These are phyloP conservation scores for Byssochlamys sp. DNA, from an alignment of 2,329 filamentous ascomycete genomes.

Conservation along the genomic window DNA sequence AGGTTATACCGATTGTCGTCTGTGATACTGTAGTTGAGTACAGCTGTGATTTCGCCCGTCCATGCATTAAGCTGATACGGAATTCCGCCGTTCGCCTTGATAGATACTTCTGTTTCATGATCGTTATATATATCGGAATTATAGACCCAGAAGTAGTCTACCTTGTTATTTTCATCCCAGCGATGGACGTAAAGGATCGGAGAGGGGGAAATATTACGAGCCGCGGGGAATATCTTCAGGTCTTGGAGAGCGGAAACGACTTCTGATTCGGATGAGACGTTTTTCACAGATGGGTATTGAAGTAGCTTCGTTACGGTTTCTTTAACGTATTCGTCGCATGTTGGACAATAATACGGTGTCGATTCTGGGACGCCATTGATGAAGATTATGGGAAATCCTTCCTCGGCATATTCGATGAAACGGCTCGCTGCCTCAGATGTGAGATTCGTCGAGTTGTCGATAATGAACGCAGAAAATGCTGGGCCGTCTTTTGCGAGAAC, in stretches of 20 bases:
- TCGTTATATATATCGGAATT: slow-evolving; percentile 1
- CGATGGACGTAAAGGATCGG: neutral
- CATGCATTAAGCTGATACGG: neutral
- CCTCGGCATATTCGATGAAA: neutral
- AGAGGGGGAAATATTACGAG: neutral
- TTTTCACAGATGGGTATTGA: neutral
- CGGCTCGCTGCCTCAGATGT: neutral
- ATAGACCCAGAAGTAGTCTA: neutral
- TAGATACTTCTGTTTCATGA: neutral
- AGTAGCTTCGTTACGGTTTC: neutral
- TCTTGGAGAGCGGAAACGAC: neutral
- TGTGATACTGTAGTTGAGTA: neutral
- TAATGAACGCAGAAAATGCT: neutral
- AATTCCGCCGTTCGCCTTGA: neutral
- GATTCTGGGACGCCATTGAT: neutral
- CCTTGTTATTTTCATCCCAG: neutral
- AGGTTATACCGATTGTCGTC: neutral
- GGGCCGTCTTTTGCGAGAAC: neutral
- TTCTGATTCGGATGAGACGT: neutral
- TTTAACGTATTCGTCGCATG: neutral
- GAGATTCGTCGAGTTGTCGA: slow-evolving; percentile 1
- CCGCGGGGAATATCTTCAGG: neutral
- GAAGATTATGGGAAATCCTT: neutral
- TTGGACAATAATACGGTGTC: neutral
- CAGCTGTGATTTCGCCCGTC: neutral